Base-by-base conservation (phyloP, 2,329 filamentous ascomycete species). In the Plenodomus lindquistii region DNA sequence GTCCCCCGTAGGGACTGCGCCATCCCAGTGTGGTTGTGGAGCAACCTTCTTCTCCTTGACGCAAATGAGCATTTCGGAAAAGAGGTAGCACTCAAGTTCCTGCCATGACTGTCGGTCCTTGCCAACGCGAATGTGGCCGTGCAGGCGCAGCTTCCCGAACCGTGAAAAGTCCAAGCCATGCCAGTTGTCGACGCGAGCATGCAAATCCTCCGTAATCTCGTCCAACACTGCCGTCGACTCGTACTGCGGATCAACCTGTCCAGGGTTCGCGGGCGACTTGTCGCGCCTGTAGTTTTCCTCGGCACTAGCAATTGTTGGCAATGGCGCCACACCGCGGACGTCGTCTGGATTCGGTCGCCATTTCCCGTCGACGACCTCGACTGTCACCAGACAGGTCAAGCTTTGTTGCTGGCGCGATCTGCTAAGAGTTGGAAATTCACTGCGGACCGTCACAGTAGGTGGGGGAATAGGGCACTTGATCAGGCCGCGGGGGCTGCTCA, bases 11-110 rank as follows among this genome's bases (percentile, higher is more conserved):
- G 78, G 77, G 16, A 75, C 74, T 1, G 73, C 61, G 19, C 77
- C 77, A n/a, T 83, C 87, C 82, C 89, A 92, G 57, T 89, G 84
- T 42, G 84, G 81, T 34, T 81, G 79, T 52, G 63, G 69, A 34
- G 78, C 59, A 8, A 80, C 73, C 76, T 92, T 96, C 82, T 97
- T 97, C 75, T 97, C 94, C 75, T 97, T 99, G 52, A 99, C 91
- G 68, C 94, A 99, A 57, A 99, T 99, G 63, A 99, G 87, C 94
- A 99, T 99, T 76, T 99, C 94, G 4, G 88, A 90, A 68, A 99
- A 99, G 22, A 99, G 81, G 71, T 91, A 99, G 72, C 94, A 99
- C 71, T 99, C 92, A 46, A 99, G 77, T 71, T 97, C 94, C 77
- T 99, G 94, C 94, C 94, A 99, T 6, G 92, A 92, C 57, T 93